phyloP scores from a whole-genome alignment of 805 yeast genomes.

The Wickerhamiella domercqiae region DNA sequence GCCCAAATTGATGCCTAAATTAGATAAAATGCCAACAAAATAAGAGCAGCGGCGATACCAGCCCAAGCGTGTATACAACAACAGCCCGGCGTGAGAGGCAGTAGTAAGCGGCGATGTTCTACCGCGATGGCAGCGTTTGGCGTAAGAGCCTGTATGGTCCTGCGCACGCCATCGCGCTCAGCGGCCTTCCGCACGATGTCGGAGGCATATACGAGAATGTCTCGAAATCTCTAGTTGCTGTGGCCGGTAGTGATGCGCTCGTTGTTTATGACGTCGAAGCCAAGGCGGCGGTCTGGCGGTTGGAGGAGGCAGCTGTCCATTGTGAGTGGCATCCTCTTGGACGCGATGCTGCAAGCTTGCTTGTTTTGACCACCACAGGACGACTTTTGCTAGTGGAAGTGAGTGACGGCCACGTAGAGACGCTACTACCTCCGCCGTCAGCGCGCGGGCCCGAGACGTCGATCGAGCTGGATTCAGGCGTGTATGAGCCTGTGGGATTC shows the following conservation, averaged over 20 bases:
- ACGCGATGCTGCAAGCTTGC: slow-evolving; percentile 29
- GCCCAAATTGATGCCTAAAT: too few relatives aligned
- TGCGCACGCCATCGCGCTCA: too few relatives aligned
- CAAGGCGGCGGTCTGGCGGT: not conserved
- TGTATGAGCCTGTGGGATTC: slow-evolving; percentile 25
- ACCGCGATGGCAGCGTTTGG: too few relatives aligned
- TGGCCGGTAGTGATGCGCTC: not conserved
- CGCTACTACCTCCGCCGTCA: not conserved
- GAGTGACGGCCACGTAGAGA: not conserved
- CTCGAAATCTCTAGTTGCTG: too few relatives aligned
- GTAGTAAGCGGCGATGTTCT: too few relatives aligned
- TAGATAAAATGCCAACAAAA: too few relatives aligned
- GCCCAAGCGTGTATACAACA: too few relatives aligned
- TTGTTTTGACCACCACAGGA: slow-evolving; percentile 27
- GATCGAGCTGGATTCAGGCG: slow-evolving; percentile 2
- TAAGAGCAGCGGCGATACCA: too few relatives aligned
- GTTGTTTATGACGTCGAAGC: not conserved
- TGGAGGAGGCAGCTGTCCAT: not conserved
- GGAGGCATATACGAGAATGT: too few relatives aligned
- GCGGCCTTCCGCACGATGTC: too few relatives aligned
- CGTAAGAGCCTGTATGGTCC: too few relatives aligned
- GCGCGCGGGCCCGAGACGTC: slow-evolving; percentile 6
- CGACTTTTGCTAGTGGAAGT: slow-evolving; percentile 2
- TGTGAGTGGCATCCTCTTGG: slow-evolving; percentile 31
- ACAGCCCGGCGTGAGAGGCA: too few relatives aligned